A percentile compares a stretch with the other conserved stretches of the same genome.
Evolutionary conservation across 805 yeast species (phyloP).

Genomic region (Candida sithepensis): DNA sequence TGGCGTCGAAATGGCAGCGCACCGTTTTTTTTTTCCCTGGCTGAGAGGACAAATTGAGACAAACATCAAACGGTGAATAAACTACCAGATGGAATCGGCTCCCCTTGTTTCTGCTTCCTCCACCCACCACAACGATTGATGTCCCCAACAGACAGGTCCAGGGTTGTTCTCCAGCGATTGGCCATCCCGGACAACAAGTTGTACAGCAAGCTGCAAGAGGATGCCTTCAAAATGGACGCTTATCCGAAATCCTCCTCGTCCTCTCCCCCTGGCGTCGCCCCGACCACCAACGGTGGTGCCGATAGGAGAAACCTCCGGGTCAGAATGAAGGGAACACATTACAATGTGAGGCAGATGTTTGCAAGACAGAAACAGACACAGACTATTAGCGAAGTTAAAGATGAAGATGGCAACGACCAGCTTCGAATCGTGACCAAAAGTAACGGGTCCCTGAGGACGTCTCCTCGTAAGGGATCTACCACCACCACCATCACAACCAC

Average conservation of each 20-base stretch:
- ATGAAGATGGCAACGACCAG: neutral
- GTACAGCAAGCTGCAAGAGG: conserved; percentile 33
- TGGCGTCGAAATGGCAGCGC: no score
- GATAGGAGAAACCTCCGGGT: conserved; percentile 15
- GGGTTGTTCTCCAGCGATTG: conserved; percentile 10
- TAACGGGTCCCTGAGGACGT: no score
- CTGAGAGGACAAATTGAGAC: no score
- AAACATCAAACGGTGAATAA: no score
- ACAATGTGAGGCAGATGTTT: conserved; percentile 6
- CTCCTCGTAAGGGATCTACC: neutral
- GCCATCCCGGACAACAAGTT: conserved; percentile 37
- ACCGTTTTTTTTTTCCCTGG: no score
- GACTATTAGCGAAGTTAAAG: neutral
- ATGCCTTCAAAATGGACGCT: conserved; percentile 22
- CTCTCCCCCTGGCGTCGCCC: no score
- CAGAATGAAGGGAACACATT: conserved; percentile 13
- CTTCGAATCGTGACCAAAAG: neutral
- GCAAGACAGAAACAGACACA: neutral
- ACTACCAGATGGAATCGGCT: no score
- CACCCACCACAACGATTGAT: neutral
- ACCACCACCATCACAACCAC: neutral
- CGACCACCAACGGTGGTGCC: conserved; percentile 19
- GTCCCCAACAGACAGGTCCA: neutral
- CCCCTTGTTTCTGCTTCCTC: no score
- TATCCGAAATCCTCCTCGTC: no score